phyloP scores from a whole-genome alignment of 2,329 filamentous ascomycete genomes.

The Aspergillus sp. region DNA sequence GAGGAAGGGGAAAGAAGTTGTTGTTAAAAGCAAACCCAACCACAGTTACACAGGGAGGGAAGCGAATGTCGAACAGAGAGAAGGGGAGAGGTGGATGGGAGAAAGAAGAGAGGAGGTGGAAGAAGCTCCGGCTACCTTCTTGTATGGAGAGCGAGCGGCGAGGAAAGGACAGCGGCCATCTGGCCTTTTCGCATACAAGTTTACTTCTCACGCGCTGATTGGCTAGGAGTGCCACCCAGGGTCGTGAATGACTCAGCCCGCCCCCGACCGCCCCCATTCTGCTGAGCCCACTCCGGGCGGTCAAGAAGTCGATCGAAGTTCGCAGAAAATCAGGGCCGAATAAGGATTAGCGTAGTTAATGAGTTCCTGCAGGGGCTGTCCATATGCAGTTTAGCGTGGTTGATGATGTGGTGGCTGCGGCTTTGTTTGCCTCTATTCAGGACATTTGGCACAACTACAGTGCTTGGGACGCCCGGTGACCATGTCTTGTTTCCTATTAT shows the following conservation, averaged over 20 bases:
- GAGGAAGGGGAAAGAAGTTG: neutral
- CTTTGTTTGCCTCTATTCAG: slow-evolving; percentile 1
- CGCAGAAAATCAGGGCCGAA: slow-evolving; percentile 23
- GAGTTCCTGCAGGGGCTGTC: slow-evolving; percentile 7
- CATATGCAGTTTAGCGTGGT: neutral
- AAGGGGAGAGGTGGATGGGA: slow-evolving; percentile 14
- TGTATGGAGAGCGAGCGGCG: slow-evolving; percentile 31
- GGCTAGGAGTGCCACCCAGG: slow-evolving; percentile 25
- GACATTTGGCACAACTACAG: neutral
- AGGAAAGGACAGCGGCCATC: slow-evolving; percentile 39
- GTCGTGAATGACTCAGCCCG: slow-evolving; percentile 29
- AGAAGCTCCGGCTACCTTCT: slow-evolving; percentile 24
- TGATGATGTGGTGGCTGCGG: neutral
- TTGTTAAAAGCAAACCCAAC: slow-evolving; percentile 12
- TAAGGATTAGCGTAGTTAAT: neutral
- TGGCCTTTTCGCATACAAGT: slow-evolving; percentile 46
- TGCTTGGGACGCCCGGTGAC: neutral
- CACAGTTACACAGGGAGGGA: slow-evolving; percentile 13
- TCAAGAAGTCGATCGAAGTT: slow-evolving; percentile 27
- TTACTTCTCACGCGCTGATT: slow-evolving; percentile 41
- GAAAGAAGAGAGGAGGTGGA: slow-evolving; percentile 18
- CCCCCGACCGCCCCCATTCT: slow-evolving; percentile 25
- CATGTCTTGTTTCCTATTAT: neutral
- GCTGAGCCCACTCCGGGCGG: slow-evolving; percentile 12
- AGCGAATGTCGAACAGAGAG: neutral